Evolutionary conservation across 805 yeast genomes (phyloP), one percentile per base, ranked within the genome.

Genomic region (Kodamaea kakaduensis): DNA sequence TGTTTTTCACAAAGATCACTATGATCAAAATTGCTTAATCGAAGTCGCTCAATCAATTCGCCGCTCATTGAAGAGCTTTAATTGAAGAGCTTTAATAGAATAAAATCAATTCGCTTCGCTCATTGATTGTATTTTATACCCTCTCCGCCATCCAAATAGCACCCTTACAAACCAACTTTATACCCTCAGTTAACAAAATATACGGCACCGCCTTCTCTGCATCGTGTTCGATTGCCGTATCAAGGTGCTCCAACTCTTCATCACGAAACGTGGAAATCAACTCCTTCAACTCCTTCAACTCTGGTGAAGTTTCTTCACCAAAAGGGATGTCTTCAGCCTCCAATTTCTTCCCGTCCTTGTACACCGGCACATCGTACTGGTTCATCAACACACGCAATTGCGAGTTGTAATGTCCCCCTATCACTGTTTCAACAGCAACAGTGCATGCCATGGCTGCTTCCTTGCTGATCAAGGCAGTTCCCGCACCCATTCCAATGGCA

Each of bases 371-470:
- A 12, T 75, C 71, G 51, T 72, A 85, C 42, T 81, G 83, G 44
- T 78, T 81, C 58, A 75, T 73, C 37, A 93, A 66, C 25, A 79
- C 77, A 35, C 98, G 69, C 45, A 93, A 66, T 58, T 93, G 98
- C 42, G 79, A 81, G 55, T 93, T 93, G 61, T 93, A 93, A 56
- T 93, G 98, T 1, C 85, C 84, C 2, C 98, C 98, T 56, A 93
- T 93, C 5, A 93, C 97, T 0, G 98, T 93, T 59, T 93, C 98
- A 2, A 93, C 97, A 0, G 97, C 97, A 41, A 89, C 97, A 0
- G 98, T 93, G 57, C 98, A 93, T 1, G 98, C 97, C 98, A 93
- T 93, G 2, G 98, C 97, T 2, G 96, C 97, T 55, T 90, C 96
- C 52, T 87, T 86, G 12, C 96, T 82, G 43, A 88, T 60, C 36